Conservation (phyloP, 768 basidiomycete genomes). For the Lentinula guzmanii region DNA sequence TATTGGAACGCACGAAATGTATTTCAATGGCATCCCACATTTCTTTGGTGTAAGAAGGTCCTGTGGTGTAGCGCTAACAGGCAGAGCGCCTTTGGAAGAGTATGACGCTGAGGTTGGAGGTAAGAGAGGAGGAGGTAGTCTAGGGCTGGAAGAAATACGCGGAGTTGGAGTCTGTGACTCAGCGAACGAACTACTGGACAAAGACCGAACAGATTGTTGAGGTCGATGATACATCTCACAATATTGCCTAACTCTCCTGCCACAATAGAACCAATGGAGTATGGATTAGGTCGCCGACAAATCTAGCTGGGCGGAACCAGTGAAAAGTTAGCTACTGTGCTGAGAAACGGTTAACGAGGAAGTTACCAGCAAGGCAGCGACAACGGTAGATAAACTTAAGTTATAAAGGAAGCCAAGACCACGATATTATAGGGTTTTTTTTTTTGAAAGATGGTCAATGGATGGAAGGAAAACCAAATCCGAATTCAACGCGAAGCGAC, state of each 20-base stretch:
- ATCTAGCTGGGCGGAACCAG: neutral
- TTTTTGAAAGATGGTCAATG: neutral
- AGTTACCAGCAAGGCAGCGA: neutral
- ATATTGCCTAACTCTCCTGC: neutral
- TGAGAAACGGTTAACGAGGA: too few relatives aligned
- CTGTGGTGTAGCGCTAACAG: conserved; percentile 18
- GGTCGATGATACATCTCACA: conserved; percentile 53
- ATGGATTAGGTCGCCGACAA: conserved; percentile 1
- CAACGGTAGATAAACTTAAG: neutral
- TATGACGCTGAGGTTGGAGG: conserved; percentile 40
- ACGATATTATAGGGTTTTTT: neutral
- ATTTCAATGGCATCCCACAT: conserved; percentile 74
- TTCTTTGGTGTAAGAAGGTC: conserved; percentile 40
- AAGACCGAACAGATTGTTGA: conserved; percentile 48
- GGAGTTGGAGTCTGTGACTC: conserved; percentile 26
- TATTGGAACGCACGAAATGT: conserved; percentile 62
- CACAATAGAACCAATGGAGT: neutral
- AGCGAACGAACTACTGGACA: conserved; percentile 25
- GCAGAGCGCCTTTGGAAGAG: conserved; percentile 27
- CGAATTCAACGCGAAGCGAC: neutral
- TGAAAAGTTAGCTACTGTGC: neutral
- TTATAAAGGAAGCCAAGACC: neutral
- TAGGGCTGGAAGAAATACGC: conserved; percentile 25
- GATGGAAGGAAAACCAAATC: neutral
- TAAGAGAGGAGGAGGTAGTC: conserved; percentile 46